Base-by-base conservation (phyloP, 1,284 basidiomycete genomes). In the Gymnopus androsaceus region DNA sequence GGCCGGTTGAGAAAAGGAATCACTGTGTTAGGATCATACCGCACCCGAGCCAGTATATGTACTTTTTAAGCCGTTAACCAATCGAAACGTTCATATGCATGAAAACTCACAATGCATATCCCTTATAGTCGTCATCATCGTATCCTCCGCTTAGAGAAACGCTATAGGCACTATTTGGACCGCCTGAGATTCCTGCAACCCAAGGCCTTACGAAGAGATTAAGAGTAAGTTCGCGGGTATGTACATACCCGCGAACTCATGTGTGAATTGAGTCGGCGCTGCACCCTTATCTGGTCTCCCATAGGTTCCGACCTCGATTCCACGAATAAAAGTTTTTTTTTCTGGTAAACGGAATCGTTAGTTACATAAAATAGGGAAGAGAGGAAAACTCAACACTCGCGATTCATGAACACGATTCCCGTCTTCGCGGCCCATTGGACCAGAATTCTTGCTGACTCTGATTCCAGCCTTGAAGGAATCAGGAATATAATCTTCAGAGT, bases 121-220 rank as follows among this genome's bases (percentile, higher is more conserved):
- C 92, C 3, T 85, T 67, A 61, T 94, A 92, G 19, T 92, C 80
- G 61, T 94, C 92, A 57, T 94, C 92, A 37, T 90, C 88, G 62
- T 94, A 94, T 2, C 90, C 90, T 14, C 92, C 92, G 44, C 88
- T 91, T 6, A 94, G 77, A 2, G 87, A 90, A 8, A 94, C 79
- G 48, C 87, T 90, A 64, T 87, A 90, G 6, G 90, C 90, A 2
- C 92, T 92, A 1, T 84, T 59, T 1, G 72, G 71, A 3, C 85
- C 83, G 3, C 81, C 79, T 9, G 86, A 73, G 34, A 94, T 94
- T 0, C 92, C 92, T 25, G 80, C 87, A 1, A 94, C 92, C 77
- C 82, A 85, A 0, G 92, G 91, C 1, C 88, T 84, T 62, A 44
- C 36, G 51, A 12, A 1, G n/a, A 21, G 19, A 3, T 19, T 45